Evolutionary conservation across 768 basidiomycete genomes (phyloP).

Genomic region (Hypholoma sublateritium): DNA sequence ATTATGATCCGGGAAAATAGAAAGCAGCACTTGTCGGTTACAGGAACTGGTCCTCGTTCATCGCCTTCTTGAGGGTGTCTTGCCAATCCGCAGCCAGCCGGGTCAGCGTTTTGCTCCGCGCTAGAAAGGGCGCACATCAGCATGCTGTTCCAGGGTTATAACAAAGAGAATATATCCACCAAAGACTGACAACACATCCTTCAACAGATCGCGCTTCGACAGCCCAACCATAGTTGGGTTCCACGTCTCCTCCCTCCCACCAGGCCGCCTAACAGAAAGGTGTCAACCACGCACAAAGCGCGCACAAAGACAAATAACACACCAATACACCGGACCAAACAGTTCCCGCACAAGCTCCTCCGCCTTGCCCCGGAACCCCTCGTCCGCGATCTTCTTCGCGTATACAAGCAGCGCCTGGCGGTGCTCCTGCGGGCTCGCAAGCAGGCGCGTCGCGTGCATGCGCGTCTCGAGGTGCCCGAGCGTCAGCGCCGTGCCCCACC

Average conservation of each 20-base stretch:
- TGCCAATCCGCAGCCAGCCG: slow-evolving; percentile 83
- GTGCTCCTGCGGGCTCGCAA: slow-evolving; percentile 88
- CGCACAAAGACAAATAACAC: slow-evolving; percentile 24
- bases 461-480: slow-evolving; percentile 88
- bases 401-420: slow-evolving; percentile 74
- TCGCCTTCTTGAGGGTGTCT: slow-evolving; percentile 69
- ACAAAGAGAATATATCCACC: slow-evolving; percentile 46
- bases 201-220: slow-evolving; percentile 78
- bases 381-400: slow-evolving; percentile 84
- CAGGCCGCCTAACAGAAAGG: slow-evolving; percentile 59
- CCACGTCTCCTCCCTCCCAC: slow-evolving; percentile 65
- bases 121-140: slow-evolving; percentile 34
- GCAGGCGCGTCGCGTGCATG: slow-evolving; percentile 66
- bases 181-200: slow-evolving; percentile 77
- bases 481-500: slow-evolving; percentile 83
- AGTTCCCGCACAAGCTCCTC: slow-evolving; percentile 92
- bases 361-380: slow-evolving; percentile 83
- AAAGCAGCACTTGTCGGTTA: background rate
- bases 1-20: background rate
- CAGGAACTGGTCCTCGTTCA: slow-evolving; percentile 40
- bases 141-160: background rate
- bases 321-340: slow-evolving; percentile 90
- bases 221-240: slow-evolving; percentile 67
- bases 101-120: slow-evolving; percentile 70
- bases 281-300: slow-evolving; percentile 6